Conservation (phyloP, 2,329 filamentous ascomycete species). For the Geosmithia morbida region DNA sequence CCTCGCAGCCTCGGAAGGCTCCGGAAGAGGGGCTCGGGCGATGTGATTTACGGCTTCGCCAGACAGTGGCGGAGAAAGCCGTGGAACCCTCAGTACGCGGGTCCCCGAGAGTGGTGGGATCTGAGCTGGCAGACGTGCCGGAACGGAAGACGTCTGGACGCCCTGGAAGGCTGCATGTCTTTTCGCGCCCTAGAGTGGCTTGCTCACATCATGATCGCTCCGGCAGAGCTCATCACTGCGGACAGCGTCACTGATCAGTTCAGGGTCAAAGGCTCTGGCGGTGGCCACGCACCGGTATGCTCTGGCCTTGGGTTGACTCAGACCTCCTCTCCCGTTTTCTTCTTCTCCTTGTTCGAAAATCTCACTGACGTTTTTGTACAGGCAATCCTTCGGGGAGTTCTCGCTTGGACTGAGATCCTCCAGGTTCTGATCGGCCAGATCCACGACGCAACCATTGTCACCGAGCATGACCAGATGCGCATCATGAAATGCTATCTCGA, state of each 20-base stretch:
- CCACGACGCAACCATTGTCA: background rate
- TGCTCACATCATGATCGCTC: constrained; percentile 2
- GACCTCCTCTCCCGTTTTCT: no score
- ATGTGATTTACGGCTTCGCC: no score
- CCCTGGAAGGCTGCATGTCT: constrained; percentile 1
- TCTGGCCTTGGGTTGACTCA: no score
- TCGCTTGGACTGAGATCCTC: constrained; percentile 2
- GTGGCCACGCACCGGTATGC: no score
- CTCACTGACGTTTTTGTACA: background rate
- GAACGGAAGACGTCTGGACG: constrained; percentile 1
- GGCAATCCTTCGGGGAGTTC: background rate
- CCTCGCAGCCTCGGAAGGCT: no score
- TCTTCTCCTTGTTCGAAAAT: no score
- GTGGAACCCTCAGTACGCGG: background rate
- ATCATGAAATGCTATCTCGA: constrained; percentile 4
- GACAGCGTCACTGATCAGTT: constrained; percentile 1
- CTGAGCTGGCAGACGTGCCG: background rate
- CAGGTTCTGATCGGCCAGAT: constrained; percentile 1
- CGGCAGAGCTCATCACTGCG: constrained; percentile 1
- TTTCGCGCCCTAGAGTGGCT: constrained; percentile 3
- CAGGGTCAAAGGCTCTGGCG: constrained; percentile 1
- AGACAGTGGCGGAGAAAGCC: no score
- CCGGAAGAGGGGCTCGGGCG: no score
- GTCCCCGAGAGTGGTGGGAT: background rate
- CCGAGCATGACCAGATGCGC: background rate